A percentile compares a stretch with the other conserved stretches of the same genome.
Evolutionary conservation across 2,329 filamentous ascomycete genomes (phyloP).

Genomic region (Aspergillus novofumigatus): DNA sequence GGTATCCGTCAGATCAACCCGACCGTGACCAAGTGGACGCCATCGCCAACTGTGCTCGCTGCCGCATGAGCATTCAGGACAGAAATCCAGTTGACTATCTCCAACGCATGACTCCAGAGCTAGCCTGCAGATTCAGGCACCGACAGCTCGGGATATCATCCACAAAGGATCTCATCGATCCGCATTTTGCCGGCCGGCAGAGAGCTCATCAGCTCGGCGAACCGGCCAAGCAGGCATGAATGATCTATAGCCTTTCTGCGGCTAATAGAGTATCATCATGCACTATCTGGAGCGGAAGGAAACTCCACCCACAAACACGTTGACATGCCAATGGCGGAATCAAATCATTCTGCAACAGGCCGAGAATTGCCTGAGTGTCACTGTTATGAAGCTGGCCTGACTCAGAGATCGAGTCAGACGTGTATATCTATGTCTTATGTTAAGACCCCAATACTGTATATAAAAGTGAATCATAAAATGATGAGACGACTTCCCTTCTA

Average conservation of each 20-base stretch:
- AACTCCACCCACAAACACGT: neutral
- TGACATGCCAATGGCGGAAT: neutral
- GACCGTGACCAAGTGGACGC: slow-evolving; percentile 36
- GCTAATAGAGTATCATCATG: neutral
- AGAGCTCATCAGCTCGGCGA: too few relatives aligned
- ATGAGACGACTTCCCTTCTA: neutral
- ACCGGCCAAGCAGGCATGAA: neutral
- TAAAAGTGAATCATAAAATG: neutral
- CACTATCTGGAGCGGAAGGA: neutral
- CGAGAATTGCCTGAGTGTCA: neutral
- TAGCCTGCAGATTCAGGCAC: neutral
- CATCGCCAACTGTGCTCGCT: slow-evolving; percentile 30
- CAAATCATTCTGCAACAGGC: neutral
- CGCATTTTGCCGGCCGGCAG: neutral
- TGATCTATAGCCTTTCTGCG: neutral
- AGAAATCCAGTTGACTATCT: neutral
- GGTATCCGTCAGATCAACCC: slow-evolving; percentile 28
- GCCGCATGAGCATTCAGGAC: slow-evolving; percentile 19
- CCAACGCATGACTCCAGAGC: neutral
- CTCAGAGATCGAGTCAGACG: neutral
- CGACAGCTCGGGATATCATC: neutral
- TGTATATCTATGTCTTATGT: neutral
- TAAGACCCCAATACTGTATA: neutral
- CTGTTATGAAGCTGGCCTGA: neutral
- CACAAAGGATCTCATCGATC: neutral